phyloP scores from a whole-genome alignment of 2,329 filamentous ascomycete genomes.

The Xylariaceae sp. region DNA sequence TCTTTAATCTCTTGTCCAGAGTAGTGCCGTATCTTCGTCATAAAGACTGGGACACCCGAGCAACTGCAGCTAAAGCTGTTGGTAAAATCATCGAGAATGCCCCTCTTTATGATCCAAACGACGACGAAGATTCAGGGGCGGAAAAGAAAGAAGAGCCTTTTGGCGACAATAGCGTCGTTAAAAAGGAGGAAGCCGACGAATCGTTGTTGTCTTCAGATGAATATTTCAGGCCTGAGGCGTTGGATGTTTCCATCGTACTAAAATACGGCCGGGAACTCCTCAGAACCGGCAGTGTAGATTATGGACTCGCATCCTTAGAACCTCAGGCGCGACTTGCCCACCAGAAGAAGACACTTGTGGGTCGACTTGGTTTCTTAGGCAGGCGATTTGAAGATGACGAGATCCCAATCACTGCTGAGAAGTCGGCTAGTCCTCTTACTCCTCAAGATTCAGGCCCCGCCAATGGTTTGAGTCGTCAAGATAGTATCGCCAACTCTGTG shows the following conservation, averaged over 20 bases:
- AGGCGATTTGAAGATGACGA: conserved; percentile 85
- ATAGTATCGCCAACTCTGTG: conserved; percentile 39
- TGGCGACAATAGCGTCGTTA: conserved; percentile 50
- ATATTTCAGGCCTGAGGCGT: conserved; percentile 69
- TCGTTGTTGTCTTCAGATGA: conserved; percentile 55
- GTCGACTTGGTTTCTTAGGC: conserved; percentile 81
- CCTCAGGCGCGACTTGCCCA: conserved; percentile 79
- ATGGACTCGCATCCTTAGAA: conserved; percentile 78
- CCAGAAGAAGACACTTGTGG: conserved; percentile 85
- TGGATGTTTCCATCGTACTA: conserved; percentile 80
- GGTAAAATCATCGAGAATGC: conserved; percentile 93
- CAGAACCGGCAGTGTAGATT: conserved; percentile 85
- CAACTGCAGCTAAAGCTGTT: conserved; percentile 89
- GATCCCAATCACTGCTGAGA: conserved; percentile 66
- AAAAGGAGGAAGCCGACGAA: conserved; percentile 65
- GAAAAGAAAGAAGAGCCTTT: conserved; percentile 48
- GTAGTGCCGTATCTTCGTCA: conserved; percentile 95
- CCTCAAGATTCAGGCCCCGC: conserved; percentile 44
- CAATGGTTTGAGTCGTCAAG: conserved; percentile 41
- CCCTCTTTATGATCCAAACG: conserved; percentile 84
- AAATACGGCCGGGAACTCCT: conserved; percentile 83
- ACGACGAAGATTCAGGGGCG: conserved; percentile 59
- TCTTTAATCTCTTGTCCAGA: conserved; percentile 91
- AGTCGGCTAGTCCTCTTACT: conserved; percentile 49
- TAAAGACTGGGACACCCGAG: conserved; percentile 96